Percentiles rank a stretch among this genome's conserved stretches.
These are phyloP conservation scores for Xylaria telfairii DNA, from an alignment of 495 filamentous ascomycete species.

Conservation along the genomic window DNA sequence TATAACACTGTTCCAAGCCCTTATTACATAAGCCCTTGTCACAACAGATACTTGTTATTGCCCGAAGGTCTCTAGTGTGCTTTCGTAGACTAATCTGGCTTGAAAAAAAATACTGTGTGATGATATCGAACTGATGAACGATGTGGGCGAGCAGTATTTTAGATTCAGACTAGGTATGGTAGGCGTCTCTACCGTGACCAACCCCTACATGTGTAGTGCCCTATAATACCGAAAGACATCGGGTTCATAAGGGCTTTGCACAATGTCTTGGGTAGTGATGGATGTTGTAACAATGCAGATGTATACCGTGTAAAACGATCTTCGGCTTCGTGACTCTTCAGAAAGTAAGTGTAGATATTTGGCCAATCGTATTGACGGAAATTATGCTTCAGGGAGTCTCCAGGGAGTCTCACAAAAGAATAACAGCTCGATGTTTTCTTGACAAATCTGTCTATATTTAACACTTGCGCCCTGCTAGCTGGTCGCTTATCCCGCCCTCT, in stretches of 20 bases:
- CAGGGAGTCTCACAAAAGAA: background rate
- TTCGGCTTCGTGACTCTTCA: background rate
- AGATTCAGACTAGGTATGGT: background rate
- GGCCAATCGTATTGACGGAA: background rate
- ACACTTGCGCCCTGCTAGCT: conserved; percentile 7
- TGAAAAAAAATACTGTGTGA: too few species aligned
- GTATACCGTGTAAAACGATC: conserved; percentile 7
- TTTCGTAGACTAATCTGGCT: too few species aligned
- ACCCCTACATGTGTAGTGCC: background rate
- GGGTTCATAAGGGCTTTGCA: background rate
- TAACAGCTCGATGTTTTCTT: conserved; percentile 2
- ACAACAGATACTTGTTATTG: too few species aligned
- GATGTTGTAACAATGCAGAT: conserved; percentile 2
- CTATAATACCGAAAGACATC: conserved; percentile 1
- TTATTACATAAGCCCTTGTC: too few species aligned
- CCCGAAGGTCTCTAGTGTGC: too few species aligned
- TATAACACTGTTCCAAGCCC: too few species aligned
- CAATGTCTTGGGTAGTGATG: background rate
- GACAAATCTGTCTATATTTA: background rate
- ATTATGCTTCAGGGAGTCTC: background rate
- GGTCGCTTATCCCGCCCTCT: background rate
- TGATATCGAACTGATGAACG: conserved; percentile 6
- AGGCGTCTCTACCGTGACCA: background rate
- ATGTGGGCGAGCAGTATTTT: conserved; percentile 13
- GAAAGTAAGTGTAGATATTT: background rate